Evolutionary conservation across 148 eudicot genomes (phyloP).

Genomic region (Rhododendron kiyosumense): DNA sequence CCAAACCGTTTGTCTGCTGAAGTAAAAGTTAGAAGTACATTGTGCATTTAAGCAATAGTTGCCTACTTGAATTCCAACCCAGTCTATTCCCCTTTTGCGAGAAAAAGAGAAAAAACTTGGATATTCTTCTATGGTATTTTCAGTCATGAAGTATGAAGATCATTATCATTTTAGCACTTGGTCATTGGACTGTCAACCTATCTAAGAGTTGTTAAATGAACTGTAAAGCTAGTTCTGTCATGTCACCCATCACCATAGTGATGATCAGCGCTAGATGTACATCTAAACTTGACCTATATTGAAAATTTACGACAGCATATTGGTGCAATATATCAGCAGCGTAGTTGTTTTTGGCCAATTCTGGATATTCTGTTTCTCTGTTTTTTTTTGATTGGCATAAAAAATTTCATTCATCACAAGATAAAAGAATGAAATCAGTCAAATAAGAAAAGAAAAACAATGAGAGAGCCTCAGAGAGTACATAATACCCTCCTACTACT

Average conservation of each 20-base stretch:
- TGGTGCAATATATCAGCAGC: not conserved
- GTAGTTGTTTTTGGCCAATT: not conserved
- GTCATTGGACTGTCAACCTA: not conserved
- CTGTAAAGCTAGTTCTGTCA: not conserved
- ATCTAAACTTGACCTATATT: not conserved
- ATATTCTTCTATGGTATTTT: not conserved
- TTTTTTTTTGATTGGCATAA: not conserved
- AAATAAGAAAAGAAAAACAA: not conserved
- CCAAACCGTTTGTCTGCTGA: not conserved
- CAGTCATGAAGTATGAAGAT: not conserved
- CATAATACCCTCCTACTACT: not conserved
- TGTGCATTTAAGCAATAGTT: not conserved
- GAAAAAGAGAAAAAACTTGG: not conserved
- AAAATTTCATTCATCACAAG: not conserved
- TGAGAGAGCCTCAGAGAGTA: not conserved
- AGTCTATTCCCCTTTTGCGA: not conserved
- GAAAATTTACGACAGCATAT: not conserved
- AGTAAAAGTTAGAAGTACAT: not conserved
- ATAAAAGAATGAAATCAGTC: not conserved
- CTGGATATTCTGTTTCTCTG: not conserved
- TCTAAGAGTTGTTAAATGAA: not conserved
- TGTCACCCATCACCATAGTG: not conserved
- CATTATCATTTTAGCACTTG: not conserved
- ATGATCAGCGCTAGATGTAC: not conserved
- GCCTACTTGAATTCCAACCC: not conserved